Percentiles rank a stretch among this genome's conserved stretches.
Conservation (phyloP, 106 monocot genomes). For the Chionographis japonica region DNA sequence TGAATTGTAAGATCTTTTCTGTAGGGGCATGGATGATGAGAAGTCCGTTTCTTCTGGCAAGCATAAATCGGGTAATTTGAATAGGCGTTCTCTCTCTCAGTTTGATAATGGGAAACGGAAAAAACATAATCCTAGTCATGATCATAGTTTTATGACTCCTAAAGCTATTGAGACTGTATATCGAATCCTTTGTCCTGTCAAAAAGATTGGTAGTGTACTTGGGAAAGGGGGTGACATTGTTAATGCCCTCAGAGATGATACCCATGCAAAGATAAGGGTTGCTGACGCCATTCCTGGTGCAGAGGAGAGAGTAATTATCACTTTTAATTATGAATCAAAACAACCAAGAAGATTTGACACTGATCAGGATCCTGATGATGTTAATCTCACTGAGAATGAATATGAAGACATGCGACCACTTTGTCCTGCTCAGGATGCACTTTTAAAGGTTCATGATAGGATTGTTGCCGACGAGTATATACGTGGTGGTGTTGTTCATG, state of each 20-base stretch:
- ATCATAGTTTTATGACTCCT: constrained; percentile 12
- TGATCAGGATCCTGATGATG: constrained; percentile 16
- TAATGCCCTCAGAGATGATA: constrained; percentile 61
- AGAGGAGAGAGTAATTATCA: constrained; percentile 68
- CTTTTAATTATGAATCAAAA: constrained; percentile 33
- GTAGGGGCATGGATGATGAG: constrained; percentile 29
- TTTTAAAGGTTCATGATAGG: constrained; percentile 74
- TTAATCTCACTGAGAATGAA: no score
- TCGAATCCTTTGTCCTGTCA: constrained; percentile 74
- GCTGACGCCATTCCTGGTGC: constrained; percentile 74
- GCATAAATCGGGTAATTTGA: constrained; percentile 12
- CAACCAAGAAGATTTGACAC: constrained; percentile 3
- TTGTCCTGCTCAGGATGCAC: constrained; percentile 74
- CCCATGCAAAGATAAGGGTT: constrained; percentile 72
- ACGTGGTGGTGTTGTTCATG: constrained; percentile 38
- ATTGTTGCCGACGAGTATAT: constrained; percentile 58
- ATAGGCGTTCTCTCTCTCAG: constrained; percentile 16
- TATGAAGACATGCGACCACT: constrained; percentile 27
- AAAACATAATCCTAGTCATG: constrained; percentile 26
- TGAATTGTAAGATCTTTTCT: neutral
- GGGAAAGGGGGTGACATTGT: constrained; percentile 80
- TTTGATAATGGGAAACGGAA: constrained; percentile 43
- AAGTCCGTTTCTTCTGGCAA: constrained; percentile 15
- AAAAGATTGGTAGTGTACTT: constrained; percentile 76
- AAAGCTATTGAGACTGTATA: constrained; percentile 63